Evolutionary conservation across 2,329 filamentous ascomycete genomes (phyloP).

Genomic region (Basipetospora chlamydospora): DNA sequence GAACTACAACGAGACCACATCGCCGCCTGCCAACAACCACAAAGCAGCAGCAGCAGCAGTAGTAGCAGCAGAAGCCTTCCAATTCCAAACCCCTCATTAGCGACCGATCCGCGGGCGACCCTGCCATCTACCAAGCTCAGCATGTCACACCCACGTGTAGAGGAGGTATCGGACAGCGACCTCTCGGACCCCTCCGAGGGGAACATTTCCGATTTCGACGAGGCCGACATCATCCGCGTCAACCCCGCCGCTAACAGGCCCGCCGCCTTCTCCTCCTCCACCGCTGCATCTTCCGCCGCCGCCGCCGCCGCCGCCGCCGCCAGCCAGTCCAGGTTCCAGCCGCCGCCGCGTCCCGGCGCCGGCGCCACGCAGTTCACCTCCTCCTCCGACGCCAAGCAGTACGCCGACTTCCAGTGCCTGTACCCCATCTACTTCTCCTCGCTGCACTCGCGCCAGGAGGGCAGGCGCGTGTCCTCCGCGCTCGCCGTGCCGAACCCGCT

Average conservation of each 20-base stretch:
- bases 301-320: slow-evolving; percentile 10
- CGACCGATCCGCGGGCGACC: not conserved
- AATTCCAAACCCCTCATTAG: not conserved
- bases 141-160: slow-evolving; percentile 80
- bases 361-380: slow-evolving; percentile 11
- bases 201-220: slow-evolving; percentile 55
- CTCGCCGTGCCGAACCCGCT: slow-evolving; percentile 74
- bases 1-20: too few relatives aligned
- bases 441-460: slow-evolving; percentile 59
- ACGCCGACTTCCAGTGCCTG: slow-evolving; percentile 72
- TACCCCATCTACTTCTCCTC: slow-evolving; percentile 85
- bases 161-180: slow-evolving; percentile 81
- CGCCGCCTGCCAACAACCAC: too few relatives aligned
- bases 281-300: slow-evolving; percentile 10
- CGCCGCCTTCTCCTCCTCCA: slow-evolving; percentile 14
- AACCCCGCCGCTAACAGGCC: slow-evolving; percentile 39
- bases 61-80: not conserved
- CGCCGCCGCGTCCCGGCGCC: slow-evolving; percentile 18
- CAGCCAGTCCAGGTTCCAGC: slow-evolving; percentile 16
- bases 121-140: slow-evolving; percentile 1
- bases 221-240: slow-evolving; percentile 41
- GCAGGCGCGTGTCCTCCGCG: slow-evolving; percentile 58
- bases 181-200: slow-evolving; percentile 74
- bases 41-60: too few relatives aligned
- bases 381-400: slow-evolving; percentile 34